Evolutionary conservation across 1,139 yeast genomes (phyloP).

Genomic region (Nematodospora anomalae): DNA sequence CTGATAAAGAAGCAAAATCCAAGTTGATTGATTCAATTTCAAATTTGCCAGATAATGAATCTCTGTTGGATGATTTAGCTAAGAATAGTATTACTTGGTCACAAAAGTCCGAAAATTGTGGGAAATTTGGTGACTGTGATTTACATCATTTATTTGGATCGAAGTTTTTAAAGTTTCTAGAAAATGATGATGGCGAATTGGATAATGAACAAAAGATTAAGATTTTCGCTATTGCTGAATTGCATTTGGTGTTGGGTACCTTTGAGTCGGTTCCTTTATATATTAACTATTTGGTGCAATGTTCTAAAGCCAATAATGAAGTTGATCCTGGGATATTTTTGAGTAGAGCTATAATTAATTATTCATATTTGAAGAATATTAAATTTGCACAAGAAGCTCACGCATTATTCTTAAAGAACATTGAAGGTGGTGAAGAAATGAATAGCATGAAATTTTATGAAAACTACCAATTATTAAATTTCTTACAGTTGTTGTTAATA

Average conservation of each 20-base stretch:
- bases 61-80: constrained; percentile 49
- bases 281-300: constrained; percentile 52
- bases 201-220: constrained; percentile 25
- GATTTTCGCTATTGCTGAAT: constrained; percentile 45
- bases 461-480: constrained; percentile 51
- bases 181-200: constrained; percentile 23
- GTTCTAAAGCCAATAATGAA: constrained; percentile 25
- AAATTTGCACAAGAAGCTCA: constrained; percentile 54
- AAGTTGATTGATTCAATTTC: constrained; percentile 34
- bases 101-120: constrained; percentile 35
- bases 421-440: constrained; percentile 12
- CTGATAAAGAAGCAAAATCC: constrained; percentile 39
- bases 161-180: constrained; percentile 45
- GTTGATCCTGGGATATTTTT: constrained; percentile 52
- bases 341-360: constrained; percentile 68
- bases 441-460: constrained; percentile 24
- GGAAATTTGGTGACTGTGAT: constrained; percentile 70
- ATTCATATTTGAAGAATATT: constrained; percentile 62
- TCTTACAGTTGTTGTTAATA: constrained; percentile 65
- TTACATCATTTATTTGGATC: constrained; percentile 75
- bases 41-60: constrained; percentile 62
- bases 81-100: constrained; percentile 71
- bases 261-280: constrained; percentile 55
- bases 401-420: constrained; percentile 34
- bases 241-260: constrained; percentile 69